These are phyloP conservation scores for Xylaria sp. DNA, from an alignment of 2,329 filamentous ascomycete species.

Conservation along the genomic window DNA sequence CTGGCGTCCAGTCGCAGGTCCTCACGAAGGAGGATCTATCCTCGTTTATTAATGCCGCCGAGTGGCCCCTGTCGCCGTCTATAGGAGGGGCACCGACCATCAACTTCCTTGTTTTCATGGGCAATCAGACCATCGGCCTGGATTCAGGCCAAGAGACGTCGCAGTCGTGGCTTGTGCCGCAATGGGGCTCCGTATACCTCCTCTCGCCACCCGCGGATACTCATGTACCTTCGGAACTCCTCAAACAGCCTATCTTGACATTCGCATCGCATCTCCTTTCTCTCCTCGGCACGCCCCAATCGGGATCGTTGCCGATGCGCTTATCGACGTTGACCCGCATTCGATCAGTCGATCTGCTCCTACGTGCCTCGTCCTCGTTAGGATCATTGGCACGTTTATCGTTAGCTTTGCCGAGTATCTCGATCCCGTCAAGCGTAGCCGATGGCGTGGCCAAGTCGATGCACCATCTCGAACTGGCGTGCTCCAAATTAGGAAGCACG, in stretches of 20 bases:
- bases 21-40: conserved; percentile 82
- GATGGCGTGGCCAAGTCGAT: conserved; percentile 79
- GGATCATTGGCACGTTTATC: conserved; percentile 87
- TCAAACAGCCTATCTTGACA: conserved; percentile 77
- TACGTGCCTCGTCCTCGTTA: conserved; percentile 87
- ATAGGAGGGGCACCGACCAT: conserved; percentile 91
- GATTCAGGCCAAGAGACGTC: conserved; percentile 44
- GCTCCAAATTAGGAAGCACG: conserved; percentile 59
- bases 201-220: conserved; percentile 44
- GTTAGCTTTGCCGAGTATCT: conserved; percentile 78
- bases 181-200: conserved; percentile 75
- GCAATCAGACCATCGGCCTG: conserved; percentile 63
- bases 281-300: conserved; percentile 76
- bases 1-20: conserved; percentile 56
- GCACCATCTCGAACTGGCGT: conserved; percentile 69
- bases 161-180: conserved; percentile 82
- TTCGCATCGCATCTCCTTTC: conserved; percentile 89
- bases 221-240: conserved; percentile 57
- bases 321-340: conserved; percentile 82
- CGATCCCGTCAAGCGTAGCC: conserved; percentile 82
- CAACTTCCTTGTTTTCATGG: conserved; percentile 91
- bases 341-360: conserved; percentile 74
- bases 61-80: conserved; percentile 93
- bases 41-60: conserved; percentile 93
- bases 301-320: conserved; percentile 77